Percentiles rank a stretch among this genome's conserved stretches.
Conservation (phyloP, 352 stramenopile genomes). For the Hyaloperonospora arabidopsidis region DNA sequence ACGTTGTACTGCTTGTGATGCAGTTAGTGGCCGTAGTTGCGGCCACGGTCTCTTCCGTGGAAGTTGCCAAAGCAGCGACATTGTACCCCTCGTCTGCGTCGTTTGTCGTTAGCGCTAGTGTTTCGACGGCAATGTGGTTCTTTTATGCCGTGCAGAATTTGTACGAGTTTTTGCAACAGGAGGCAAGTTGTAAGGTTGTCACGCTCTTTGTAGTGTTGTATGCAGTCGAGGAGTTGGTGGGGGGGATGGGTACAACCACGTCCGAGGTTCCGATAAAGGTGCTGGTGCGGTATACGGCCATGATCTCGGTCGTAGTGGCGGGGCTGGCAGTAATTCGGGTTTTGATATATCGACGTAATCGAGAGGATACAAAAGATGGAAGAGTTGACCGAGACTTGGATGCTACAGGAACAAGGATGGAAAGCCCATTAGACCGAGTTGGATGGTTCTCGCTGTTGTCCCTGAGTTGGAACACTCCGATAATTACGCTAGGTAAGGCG, state of each 20-base stretch:
- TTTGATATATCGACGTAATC: background rate
- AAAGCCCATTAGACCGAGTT: conserved; percentile 47
- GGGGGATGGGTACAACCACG: background rate
- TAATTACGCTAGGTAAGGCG: conserved; percentile 44
- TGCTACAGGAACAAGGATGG: background rate
- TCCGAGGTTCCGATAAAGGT: background rate
- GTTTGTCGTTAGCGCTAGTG: conserved; percentile 25
- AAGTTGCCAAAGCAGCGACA: conserved; percentile 19
- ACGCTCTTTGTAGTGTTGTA: conserved; percentile 19
- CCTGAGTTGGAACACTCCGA: conserved; percentile 60
- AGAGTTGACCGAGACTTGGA: background rate
- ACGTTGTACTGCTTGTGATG: conserved; percentile 18
- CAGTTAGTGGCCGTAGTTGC: conserved; percentile 26
- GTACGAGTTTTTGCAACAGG: conserved; percentile 20
- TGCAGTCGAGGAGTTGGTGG: conserved; percentile 13
- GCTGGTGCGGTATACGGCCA: conserved; percentile 14
- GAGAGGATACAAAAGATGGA: background rate
- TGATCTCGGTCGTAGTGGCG: background rate
- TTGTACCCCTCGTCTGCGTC: conserved; percentile 26
- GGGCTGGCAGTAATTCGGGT: conserved; percentile 13
- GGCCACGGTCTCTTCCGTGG: conserved; percentile 21
- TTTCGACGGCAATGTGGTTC: conserved; percentile 24
- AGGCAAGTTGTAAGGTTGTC: conserved; percentile 13
- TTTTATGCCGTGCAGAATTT: conserved; percentile 29
- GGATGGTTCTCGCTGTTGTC: conserved; percentile 51